These are phyloP conservation scores for Dacryopinax spathularia DNA, from an alignment of 768 basidiomycete genomes.

Conservation along the genomic window DNA sequence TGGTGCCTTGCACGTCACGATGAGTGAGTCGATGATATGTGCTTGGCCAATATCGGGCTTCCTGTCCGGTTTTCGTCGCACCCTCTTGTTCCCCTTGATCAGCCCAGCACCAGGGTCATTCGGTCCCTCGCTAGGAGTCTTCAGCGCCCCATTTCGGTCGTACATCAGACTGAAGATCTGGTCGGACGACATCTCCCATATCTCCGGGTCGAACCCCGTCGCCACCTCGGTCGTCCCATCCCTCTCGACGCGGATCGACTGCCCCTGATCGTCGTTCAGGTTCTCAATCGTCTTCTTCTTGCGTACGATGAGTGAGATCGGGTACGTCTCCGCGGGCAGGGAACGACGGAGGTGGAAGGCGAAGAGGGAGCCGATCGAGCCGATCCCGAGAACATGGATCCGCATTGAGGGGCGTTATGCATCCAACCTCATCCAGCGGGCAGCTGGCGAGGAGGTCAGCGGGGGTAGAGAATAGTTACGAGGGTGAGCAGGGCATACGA, in stretches of 20 bases:
- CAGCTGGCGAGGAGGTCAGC: no score
- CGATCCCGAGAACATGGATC: slow-evolving; percentile 64
- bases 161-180: slow-evolving; percentile 1
- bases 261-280: background rate
- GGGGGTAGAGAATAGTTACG: background rate
- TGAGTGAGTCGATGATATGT: slow-evolving; percentile 51
- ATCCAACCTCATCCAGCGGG: background rate
- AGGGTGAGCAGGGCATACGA: background rate
- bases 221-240: slow-evolving; percentile 11
- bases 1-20: slow-evolving; percentile 71
- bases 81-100: background rate
- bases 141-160: background rate
- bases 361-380: slow-evolving; percentile 69
- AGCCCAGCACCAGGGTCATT: slow-evolving; percentile 7
- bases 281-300: slow-evolving; percentile 5
- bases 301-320: slow-evolving; percentile 59
- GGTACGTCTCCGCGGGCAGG: slow-evolving; percentile 36
- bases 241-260: slow-evolving; percentile 14
- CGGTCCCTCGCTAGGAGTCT: background rate
- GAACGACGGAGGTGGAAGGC: slow-evolving; percentile 60
- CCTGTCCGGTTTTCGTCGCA: slow-evolving; percentile 15
- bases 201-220: slow-evolving; percentile 17
- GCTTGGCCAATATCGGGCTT: slow-evolving; percentile 12
- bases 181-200: slow-evolving; percentile 9
- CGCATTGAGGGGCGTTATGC: slow-evolving; percentile 34